Evolutionary conservation across 1,284 basidiomycete genomes (phyloP), one percentile per base, ranked within the genome.

Genomic region (Trametes sp.): DNA sequence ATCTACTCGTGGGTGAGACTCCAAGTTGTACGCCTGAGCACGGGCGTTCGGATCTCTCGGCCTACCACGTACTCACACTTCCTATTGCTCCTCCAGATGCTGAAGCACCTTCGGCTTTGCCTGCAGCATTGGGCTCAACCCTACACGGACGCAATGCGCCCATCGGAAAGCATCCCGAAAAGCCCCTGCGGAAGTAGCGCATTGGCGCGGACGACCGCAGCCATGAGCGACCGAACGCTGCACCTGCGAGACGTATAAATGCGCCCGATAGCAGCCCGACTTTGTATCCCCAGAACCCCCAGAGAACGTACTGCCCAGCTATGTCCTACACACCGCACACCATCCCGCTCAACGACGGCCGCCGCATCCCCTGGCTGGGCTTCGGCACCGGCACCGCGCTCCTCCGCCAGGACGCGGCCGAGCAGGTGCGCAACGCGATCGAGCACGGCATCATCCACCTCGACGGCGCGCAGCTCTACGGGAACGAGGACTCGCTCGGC

Each of bases 371-470:
- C 24, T 85, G 82, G 82, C 76, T 92, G 13, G 90, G 81, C 2
- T 92, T 88, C 69, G 91, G 90, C 38, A 90, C 87, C 5, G 89
- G 89, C 5, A 87, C 87, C 0, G 86, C 86, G 2, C 77, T 86
- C 31, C 87, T 74, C 64, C 52, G 65, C 16, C 80, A 81, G 70
- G 84, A 92, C 70, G 87, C 84, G 4, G 71, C 81, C 54, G 68
- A 81, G 3, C 72, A 78, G 8, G 80, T 90, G 59, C 72, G 70
- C 26, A 70, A 75, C 31, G 90, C 91, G 19, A 84, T 93, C 65
- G 76, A 81, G 24, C 80, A 78, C 41, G 88, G 88, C 6, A 82
- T 92, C 72, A 84, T 80, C 2, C 90, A 93, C 72, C 81, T 93
- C 44, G 91, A 93, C 72, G 85, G 87, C 33, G 90, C 90, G 0